Conservation (phyloP, 2,329 filamentous ascomycete species). For the Escovopsis weberi region DNA sequence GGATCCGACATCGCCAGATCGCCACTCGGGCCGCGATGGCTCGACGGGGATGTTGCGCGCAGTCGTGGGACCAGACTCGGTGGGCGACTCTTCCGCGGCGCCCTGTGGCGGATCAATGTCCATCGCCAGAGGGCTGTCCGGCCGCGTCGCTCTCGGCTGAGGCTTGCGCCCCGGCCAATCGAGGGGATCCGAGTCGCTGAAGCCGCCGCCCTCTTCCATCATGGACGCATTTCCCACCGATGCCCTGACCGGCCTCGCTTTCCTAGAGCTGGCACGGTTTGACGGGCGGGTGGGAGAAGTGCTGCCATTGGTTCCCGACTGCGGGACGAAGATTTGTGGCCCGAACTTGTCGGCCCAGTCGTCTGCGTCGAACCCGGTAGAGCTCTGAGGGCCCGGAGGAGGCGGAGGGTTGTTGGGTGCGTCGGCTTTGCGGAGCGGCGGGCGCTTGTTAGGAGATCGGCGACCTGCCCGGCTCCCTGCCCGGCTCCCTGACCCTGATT, state of each 20-base stretch:
- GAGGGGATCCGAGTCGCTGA: slow-evolving; percentile 25
- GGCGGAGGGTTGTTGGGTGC: slow-evolving; percentile 9
- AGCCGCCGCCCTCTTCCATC: slow-evolving; percentile 28
- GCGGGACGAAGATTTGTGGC: slow-evolving; percentile 38
- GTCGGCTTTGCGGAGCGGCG: slow-evolving; percentile 9
- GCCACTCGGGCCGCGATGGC: slow-evolving; percentile 44
- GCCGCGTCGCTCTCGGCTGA: slow-evolving; percentile 13
- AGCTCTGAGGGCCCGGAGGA: slow-evolving; percentile 9
- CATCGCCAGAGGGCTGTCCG: slow-evolving; percentile 44
- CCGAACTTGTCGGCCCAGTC: slow-evolving; percentile 41
- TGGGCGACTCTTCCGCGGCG: slow-evolving; percentile 12
- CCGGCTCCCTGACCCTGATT: slow-evolving; percentile 23
- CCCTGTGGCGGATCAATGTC: slow-evolving; percentile 43
- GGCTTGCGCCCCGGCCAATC: slow-evolving; percentile 21
- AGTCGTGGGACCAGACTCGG: slow-evolving; percentile 8
- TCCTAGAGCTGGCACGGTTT: slow-evolving; percentile 36
- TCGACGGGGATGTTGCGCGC: slow-evolving; percentile 43
- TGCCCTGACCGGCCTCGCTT: slow-evolving; percentile 42
- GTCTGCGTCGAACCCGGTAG: slow-evolving; percentile 32
- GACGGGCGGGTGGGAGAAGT: slow-evolving; percentile 28
- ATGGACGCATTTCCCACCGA: slow-evolving; percentile 31
- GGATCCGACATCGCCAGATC: slow-evolving; percentile 30
- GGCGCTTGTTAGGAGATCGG: slow-evolving; percentile 23
- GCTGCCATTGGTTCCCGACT: slow-evolving; percentile 22
- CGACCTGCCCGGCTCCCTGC: slow-evolving; percentile 25